Conservation (phyloP, 495 filamentous ascomycete genomes). For the Staphylotrichum longicolle region DNA sequence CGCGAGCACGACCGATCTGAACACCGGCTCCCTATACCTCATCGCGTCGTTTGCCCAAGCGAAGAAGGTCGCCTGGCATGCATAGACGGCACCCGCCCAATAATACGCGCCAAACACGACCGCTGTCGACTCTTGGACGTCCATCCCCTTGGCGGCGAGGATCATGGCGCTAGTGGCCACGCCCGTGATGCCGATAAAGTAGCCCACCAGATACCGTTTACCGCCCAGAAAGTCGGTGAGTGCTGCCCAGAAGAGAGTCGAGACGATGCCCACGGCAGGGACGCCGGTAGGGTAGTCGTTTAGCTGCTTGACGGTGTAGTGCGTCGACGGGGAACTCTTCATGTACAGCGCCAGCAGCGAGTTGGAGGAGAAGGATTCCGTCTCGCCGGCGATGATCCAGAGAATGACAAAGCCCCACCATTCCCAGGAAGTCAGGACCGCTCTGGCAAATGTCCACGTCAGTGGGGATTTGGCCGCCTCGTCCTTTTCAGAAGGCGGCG, state of each 20-base stretch:
- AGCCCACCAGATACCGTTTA: constrained; percentile 52
- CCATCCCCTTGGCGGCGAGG: constrained; percentile 33
- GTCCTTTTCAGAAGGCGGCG: no score
- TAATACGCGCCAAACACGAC: constrained; percentile 54
- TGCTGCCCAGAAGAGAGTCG: constrained; percentile 56
- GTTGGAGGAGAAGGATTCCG: constrained; percentile 54
- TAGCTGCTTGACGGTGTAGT: constrained; percentile 46
- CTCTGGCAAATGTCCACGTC: constrained; percentile 38
- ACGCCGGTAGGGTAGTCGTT: constrained; percentile 55
- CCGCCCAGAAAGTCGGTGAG: constrained; percentile 52
- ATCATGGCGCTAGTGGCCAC: constrained; percentile 50
- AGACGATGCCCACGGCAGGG: constrained; percentile 51
- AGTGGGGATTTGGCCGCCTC: constrained; percentile 23
- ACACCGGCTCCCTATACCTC: constrained; percentile 44
- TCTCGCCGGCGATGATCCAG: constrained; percentile 52
- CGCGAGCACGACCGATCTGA: constrained; percentile 51
- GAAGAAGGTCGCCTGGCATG: constrained; percentile 60
- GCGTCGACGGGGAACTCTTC: constrained; percentile 29
- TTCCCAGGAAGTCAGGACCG: constrained; percentile 46
- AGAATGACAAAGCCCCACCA: constrained; percentile 54
- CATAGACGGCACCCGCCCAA: constrained; percentile 56
- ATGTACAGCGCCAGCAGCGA: constrained; percentile 47
- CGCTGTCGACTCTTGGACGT: not conserved
- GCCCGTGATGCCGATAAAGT: constrained; percentile 52
- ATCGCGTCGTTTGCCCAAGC: constrained; percentile 62